A percentile compares a stretch with the other conserved stretches of the same genome.
Conservation (phyloP, 148 eudicot genomes). For the Selenicereus undatus region DNA sequence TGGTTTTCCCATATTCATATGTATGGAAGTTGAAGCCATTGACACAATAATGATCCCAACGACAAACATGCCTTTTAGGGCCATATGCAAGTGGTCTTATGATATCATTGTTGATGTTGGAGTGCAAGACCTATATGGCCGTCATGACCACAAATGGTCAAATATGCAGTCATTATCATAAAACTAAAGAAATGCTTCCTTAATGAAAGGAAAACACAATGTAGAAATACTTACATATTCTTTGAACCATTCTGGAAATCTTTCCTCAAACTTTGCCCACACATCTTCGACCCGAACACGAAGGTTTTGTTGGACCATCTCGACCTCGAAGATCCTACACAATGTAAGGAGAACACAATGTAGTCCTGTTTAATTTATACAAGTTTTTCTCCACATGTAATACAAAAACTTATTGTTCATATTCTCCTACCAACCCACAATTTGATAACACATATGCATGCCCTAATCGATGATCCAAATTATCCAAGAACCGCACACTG, state of each 20-base stretch:
- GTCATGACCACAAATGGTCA: no score
- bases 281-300: no score
- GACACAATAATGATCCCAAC: not conserved
- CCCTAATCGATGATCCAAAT: not conserved
- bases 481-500: not conserved
- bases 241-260: no score
- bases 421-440: not conserved
- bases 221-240: not conserved
- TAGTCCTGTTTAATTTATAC: not conserved
- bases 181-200: not conserved
- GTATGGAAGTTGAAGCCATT: no score
- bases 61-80: no score
- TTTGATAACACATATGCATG: no score
- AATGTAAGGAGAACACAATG: rapidly evolving
- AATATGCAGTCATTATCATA: not conserved
- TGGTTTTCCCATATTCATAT: no score
- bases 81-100: no score
- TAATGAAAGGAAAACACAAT: no score
- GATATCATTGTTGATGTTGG: not conserved
- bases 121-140: not conserved
- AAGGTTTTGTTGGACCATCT: no score
- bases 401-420: not conserved
- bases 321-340: no score
- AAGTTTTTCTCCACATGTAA: not conserved
- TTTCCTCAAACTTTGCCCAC: no score